A percentile compares a stretch with the other conserved stretches of the same genome.
phyloP scores from a whole-genome alignment of 2,329 filamentous ascomycete genomes.

The Ophiocordyceps camponoti-saundersi region DNA sequence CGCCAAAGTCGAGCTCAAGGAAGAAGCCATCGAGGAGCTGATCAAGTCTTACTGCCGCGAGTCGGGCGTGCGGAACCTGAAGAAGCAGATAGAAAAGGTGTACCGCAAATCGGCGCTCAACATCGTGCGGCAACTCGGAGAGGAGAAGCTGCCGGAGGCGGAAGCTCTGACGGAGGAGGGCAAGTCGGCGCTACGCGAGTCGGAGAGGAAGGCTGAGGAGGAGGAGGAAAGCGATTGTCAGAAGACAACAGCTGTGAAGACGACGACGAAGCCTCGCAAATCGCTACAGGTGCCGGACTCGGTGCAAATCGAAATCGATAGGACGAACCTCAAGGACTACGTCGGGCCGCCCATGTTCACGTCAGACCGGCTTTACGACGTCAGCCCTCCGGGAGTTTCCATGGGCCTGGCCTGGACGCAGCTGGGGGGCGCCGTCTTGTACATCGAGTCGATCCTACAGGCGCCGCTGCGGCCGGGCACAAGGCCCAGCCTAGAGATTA shows the following conservation, averaged over 20 bases:
- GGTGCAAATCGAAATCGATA: conserved; percentile 74
- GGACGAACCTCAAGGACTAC: conserved; percentile 88
- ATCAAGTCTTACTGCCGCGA: conserved; percentile 98
- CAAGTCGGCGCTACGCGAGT: conserved; percentile 57
- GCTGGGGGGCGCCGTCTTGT: conserved; percentile 89
- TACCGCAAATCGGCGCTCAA: conserved; percentile 95
- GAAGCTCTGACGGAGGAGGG: conserved; percentile 74
- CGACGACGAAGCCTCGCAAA: conserved; percentile 52
- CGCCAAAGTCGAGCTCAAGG: conserved; percentile 72
- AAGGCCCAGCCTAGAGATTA: conserved; percentile 70
- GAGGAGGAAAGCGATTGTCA: conserved; percentile 9
- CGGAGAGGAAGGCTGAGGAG: conserved; percentile 42
- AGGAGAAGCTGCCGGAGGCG: conserved; percentile 64
- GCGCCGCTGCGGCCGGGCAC: conserved; percentile 58
- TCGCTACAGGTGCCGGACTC: conserved; percentile 70
- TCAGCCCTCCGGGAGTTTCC: conserved; percentile 80
- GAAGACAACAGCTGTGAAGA: conserved; percentile 13
- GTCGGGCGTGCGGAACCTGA: conserved; percentile 89
- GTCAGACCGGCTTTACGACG: conserved; percentile 86
- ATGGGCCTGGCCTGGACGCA: conserved; percentile 98
- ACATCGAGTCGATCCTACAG: conserved; percentile 92
- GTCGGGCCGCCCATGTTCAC: conserved; percentile 93
- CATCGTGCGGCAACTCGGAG: conserved; percentile 87
- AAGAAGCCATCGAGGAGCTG: conserved; percentile 82
- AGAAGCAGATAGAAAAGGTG: conserved; percentile 99